A percentile compares a stretch with the other conserved stretches of the same genome.
Conservation (phyloP, 2,329 filamentous ascomycete genomes). For the Fusarium sp. region DNA sequence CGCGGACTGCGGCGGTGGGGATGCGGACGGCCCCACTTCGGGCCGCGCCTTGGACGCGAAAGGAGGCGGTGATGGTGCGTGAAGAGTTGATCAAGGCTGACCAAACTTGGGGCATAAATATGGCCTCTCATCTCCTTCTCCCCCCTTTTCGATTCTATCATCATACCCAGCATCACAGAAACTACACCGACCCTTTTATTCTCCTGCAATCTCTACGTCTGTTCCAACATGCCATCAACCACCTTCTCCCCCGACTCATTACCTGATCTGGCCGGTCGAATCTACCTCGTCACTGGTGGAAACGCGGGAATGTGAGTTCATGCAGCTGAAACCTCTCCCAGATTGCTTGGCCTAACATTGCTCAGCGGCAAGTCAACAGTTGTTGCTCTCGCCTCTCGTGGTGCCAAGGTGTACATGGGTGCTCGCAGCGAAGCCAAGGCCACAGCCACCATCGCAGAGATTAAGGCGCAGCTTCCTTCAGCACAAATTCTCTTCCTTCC, state of each 20-base stretch:
- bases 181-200: background rate
- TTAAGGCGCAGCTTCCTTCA: constrained; percentile 47
- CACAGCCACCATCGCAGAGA: constrained; percentile 45
- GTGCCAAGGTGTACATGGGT: constrained; percentile 56
- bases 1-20: background rate
- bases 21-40: background rate
- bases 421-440: constrained; percentile 52
- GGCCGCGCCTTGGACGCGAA: background rate
- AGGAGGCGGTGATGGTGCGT: background rate
- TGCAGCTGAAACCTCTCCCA: fast-evolving
- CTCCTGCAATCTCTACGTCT: background rate
- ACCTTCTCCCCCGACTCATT: constrained; percentile 55
- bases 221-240: constrained; percentile 21
- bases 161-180: background rate
- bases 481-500: constrained; percentile 50
- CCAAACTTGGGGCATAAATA: background rate
- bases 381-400: constrained; percentile 50
- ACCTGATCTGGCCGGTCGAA: constrained; percentile 56
- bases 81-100: background rate
- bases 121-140: background rate
- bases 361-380: constrained; percentile 51
- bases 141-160: background rate
- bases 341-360: background rate
- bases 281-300: constrained; percentile 59
- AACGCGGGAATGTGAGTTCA: constrained; percentile 57